Evolutionary conservation across 164 flowering plant species (phyloP), one percentile per base, ranked within the genome.

Genomic region (Vitis labrusca): DNA sequence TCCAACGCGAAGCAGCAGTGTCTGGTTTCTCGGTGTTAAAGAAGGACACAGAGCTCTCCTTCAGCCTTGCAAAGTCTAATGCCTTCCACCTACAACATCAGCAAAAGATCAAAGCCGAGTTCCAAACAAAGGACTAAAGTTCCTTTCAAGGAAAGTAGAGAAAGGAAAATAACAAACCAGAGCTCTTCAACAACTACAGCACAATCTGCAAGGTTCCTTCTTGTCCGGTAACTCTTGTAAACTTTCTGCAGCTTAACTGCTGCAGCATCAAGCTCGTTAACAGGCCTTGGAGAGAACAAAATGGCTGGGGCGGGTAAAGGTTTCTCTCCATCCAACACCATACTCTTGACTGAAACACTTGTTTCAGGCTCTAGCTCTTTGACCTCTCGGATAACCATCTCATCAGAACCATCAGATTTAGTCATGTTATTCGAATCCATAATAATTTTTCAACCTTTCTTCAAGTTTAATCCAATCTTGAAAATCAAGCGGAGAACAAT

Each of bases 121-220:
- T 23, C 62, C 23, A 10, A 61, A 50, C 8, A 2, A 60, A 9
- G 7, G 5, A 53, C 8, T 14, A 62, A 58, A 58, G 53, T 7
- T 14, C 30, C 2, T 9, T 23, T 32, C 6, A 58, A 55, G 15
- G 8, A 37, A 29, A 53, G 32, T 37, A 67, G 30, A 27, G 19
- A 10, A 63, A 48, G 32, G 8, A 52, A 56, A 59, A 59, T 19
- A 62, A 78, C 86, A 56, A 17, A 85, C 95, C 92, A 86, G 61
- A 88, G 85, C 73, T 86, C 92, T 74, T 90, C 92, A 59, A 79
- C 83, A 17, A 90, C 86, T 29, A 88, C 89, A 1, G 92, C 94
- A 71, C 92, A 88, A 75, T 88, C 92, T 10, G 92, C 94, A 51
- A 90, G 87, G 69, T 83, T 88, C 64, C 95, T 79, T 69, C 95